Evolutionary conservation across 352 stramenopile genomes (phyloP).

Genomic region (Phytophthora cryptogea): DNA sequence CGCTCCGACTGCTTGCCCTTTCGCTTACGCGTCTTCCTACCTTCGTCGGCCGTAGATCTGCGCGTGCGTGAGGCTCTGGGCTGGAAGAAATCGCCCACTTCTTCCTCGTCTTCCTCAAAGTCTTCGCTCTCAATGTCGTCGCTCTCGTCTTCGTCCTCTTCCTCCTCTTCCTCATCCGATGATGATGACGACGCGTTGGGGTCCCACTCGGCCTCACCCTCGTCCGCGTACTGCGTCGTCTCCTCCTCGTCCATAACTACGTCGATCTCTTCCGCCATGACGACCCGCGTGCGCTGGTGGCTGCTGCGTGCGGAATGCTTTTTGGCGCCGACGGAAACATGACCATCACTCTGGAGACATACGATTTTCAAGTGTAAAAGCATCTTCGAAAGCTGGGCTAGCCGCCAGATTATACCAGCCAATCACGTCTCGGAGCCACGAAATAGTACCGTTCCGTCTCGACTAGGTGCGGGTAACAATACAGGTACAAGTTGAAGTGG

Average conservation of each 20-base stretch:
- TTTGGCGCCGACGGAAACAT: slow-evolving; percentile 24
- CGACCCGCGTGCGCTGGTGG: not conserved
- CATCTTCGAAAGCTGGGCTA: no score
- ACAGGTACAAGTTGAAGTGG: slow-evolving; percentile 17
- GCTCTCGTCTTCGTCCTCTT: slow-evolving; percentile 26
- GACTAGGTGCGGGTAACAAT: slow-evolving; percentile 1
- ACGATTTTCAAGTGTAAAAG: slow-evolving; percentile 17
- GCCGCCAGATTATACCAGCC: slow-evolving; percentile 8
- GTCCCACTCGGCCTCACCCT: slow-evolving; percentile 49
- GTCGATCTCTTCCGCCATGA: slow-evolving; percentile 31
- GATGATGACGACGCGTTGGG: slow-evolving; percentile 1
- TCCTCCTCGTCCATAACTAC: slow-evolving; percentile 6
- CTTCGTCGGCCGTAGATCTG: slow-evolving; percentile 1
- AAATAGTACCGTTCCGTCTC: not conserved
- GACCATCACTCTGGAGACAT: slow-evolving; percentile 36
- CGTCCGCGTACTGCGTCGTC: slow-evolving; percentile 5
- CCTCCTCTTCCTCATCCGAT: slow-evolving; percentile 29
- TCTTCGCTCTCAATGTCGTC: slow-evolving; percentile 34
- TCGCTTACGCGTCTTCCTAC: slow-evolving; percentile 32
- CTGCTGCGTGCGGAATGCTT: slow-evolving; percentile 22
- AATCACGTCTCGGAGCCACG: slow-evolving; percentile 2
- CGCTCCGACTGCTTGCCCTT: slow-evolving; percentile 23
- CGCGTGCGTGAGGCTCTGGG: not conserved
- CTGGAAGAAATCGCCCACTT: slow-evolving; percentile 16
- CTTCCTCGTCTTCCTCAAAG: slow-evolving; percentile 19